Evolutionary conservation across 257 asterid species (phyloP).

Genomic region (Capsicum rhomboideum): DNA sequence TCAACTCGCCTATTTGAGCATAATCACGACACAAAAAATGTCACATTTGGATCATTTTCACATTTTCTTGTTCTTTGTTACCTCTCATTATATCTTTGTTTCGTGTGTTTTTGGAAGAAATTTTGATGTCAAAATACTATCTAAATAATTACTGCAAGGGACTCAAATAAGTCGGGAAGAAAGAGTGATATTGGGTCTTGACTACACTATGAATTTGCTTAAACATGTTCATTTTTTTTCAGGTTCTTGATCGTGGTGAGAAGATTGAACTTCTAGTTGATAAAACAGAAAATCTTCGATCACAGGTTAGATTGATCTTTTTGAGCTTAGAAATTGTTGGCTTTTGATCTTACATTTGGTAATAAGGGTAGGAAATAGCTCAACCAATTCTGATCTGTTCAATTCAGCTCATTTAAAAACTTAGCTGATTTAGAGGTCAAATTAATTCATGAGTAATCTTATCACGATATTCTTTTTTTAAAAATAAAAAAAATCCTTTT

Average conservation of each 20-base stretch:
- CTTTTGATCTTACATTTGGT: not conserved
- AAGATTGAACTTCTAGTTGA: constrained; percentile 44
- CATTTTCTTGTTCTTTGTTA: not conserved
- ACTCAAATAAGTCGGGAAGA: not conserved
- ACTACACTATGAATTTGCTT: not conserved
- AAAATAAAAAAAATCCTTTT: too few relatives aligned
- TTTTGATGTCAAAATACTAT: not conserved
- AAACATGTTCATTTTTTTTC: not conserved
- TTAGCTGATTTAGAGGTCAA: not conserved
- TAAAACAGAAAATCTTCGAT: constrained; percentile 38
- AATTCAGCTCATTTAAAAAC: not conserved
- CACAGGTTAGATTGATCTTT: constrained; percentile 27
- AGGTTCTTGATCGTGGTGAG: constrained; percentile 55
- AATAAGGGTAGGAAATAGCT: not conserved
- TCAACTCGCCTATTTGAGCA: too few relatives aligned
- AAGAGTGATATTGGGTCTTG: not conserved
- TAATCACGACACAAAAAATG: too few relatives aligned
- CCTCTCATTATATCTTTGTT: not conserved
- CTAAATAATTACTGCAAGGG: not conserved
- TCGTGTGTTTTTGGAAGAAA: not conserved
- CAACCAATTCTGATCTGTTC: not conserved
- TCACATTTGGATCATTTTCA: too few relatives aligned
- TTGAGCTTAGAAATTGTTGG: not conserved
- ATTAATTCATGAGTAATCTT: not conserved
- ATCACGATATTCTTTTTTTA: not conserved